Base-by-base conservation (phyloP, 2,329 filamentous ascomycete species). In the Calonectria honghensis region DNA sequence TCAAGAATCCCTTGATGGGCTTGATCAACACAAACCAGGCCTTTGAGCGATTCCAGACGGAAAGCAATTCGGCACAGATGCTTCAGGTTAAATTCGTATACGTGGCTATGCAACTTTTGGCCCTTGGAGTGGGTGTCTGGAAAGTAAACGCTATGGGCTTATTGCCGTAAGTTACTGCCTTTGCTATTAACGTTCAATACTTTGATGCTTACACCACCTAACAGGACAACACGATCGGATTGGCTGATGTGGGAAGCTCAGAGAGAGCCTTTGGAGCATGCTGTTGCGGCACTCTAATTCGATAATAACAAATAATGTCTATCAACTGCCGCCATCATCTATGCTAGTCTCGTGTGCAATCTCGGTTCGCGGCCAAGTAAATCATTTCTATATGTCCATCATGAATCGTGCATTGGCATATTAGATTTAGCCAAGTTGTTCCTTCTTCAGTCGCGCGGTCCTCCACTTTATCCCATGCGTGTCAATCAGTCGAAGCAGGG, bases 71-170 rank as follows among this genome's bases (percentile, higher is more conserved):
- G 77, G 88, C 86, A 50, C 91, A 95, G 83, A 90, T 98, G 80
- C 84, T 98, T 73, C 91, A 93, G 79, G 96, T 97, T 70, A 99
- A 99, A 90, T 85, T 94, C 66, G 94, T 96, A 6, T 99, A 98
- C 84, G 91, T 99, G 54, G 89, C 92, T 7, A 97, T 96, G 90
- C 97, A 99, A 85, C 84, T 97, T 76, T 85, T 97, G 72, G 94
- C 96, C 67, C 85, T 99, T 80, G 96, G 89, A 0, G 87, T 99
- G 82, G 97, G 97, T 4, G 88, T 99, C 67, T 99, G 96, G 95
- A 99, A 99, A 86, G 93, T 99, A 35, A 98, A 98, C 85, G 93
- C 91, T 48, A 99, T 99, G 97, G 97, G 97, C 0, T 86, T 99
- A 79, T 88, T 99, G 84, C 97, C 97, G 92, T 96, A 89, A 84